phyloP scores from a whole-genome alignment of 768 basidiomycete genomes.

The Peribolospora kevripleyi region DNA sequence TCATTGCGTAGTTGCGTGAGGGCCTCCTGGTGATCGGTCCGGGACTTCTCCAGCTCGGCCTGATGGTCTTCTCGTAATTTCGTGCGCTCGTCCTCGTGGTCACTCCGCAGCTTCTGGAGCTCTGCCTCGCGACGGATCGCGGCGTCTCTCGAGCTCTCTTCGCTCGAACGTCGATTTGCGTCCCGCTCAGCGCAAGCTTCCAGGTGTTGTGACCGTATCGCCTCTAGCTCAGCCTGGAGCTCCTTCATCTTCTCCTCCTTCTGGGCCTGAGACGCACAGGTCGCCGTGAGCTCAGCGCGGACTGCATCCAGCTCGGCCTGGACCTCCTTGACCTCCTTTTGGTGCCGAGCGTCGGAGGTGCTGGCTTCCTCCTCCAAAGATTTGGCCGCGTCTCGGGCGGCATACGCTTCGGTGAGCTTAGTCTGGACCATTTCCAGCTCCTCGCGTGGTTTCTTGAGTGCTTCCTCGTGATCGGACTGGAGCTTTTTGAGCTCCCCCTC shows the following conservation, averaged over 20 bases:
- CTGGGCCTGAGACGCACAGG: conserved; percentile 19
- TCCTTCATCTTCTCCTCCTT: conserved; percentile 70
- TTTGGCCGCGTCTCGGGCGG: conserved; percentile 6
- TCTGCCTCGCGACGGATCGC: conserved; percentile 21
- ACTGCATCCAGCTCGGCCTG: conserved; percentile 57
- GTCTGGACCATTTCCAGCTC: conserved; percentile 1
- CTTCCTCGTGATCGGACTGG: background rate
- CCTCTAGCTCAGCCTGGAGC: conserved; percentile 51
- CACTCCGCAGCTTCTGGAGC: conserved; percentile 48
- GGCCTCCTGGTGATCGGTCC: background rate
- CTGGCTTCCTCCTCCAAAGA: background rate
- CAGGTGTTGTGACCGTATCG: conserved; percentile 24
- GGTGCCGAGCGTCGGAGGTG: conserved; percentile 29
- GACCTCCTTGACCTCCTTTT: conserved; percentile 63
- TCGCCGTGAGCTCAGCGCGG: conserved; percentile 39
- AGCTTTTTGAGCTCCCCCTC: conserved; percentile 4
- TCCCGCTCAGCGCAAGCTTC: background rate
- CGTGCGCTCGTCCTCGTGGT: conserved; percentile 35
- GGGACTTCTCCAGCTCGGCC: background rate
- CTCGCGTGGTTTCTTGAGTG: background rate
- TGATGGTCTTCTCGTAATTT: background rate
- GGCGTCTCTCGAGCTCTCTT: background rate
- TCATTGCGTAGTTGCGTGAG: no score
- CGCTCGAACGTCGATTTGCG: background rate
- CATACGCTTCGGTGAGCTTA: background rate